A percentile compares a stretch with the other conserved stretches of the same genome.
phyloP scores from a whole-genome alignment of 805 yeast species.

The Ogataea siamensis region DNA sequence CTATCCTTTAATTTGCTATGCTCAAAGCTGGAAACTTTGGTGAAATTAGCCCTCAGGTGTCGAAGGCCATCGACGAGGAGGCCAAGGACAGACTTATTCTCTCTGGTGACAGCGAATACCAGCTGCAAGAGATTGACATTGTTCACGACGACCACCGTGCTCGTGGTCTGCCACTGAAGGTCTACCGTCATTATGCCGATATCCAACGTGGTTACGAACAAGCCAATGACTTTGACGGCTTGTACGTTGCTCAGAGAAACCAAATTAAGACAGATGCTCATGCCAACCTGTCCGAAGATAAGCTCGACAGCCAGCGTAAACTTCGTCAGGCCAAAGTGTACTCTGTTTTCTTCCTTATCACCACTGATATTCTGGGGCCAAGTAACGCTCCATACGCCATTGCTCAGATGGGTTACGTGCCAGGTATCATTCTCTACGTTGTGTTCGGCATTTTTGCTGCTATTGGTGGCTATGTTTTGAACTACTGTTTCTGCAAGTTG shows the following conservation, averaged over 20 bases:
- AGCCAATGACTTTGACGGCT: constrained; percentile 11
- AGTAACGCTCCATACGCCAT: constrained; percentile 46
- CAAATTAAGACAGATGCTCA: constrained; percentile 10
- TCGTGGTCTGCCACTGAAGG: constrained; percentile 13
- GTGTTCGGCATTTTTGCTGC: constrained; percentile 43
- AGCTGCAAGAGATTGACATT: not conserved
- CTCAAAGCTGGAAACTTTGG: constrained; percentile 14
- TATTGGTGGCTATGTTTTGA: constrained; percentile 40
- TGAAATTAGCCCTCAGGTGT: constrained; percentile 15
- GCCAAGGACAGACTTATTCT: not conserved
- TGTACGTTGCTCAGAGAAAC: constrained; percentile 10
- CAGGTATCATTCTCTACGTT: constrained; percentile 42
- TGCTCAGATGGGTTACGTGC: constrained; percentile 43
- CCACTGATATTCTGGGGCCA: constrained; percentile 50
- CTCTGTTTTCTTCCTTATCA: constrained; percentile 44
- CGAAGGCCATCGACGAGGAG: constrained; percentile 9
- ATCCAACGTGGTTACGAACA: constrained; percentile 12
- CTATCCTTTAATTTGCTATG: constrained; percentile 6
- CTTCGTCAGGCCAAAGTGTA: constrained; percentile 13
- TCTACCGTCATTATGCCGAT: constrained; percentile 15
- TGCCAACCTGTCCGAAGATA: constrained; percentile 12
- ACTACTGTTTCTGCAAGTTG: constrained; percentile 35
- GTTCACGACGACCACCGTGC: constrained; percentile 5
- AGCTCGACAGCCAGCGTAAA: constrained; percentile 11
- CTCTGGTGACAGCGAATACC: constrained; percentile 3